Base-by-base conservation (phyloP, 140 eudicot species). In the Cichorium intybus region DNA sequence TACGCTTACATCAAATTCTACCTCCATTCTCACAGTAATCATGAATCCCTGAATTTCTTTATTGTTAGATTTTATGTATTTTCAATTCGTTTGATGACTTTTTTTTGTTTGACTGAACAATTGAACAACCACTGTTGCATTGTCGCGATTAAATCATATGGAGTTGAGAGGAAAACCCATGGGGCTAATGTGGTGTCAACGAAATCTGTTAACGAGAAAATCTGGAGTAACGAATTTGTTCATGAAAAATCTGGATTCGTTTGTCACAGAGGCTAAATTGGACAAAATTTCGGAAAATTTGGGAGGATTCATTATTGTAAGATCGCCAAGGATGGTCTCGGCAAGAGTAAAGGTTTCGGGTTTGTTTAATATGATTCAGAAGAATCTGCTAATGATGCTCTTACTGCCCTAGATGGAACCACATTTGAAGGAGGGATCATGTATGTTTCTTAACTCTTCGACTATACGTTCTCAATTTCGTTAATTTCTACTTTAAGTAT, bases 291-390 rank as follows among this genome's bases (percentile, higher is more conserved):
- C 63, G 50, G 62, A 45, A 61, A 66, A 54, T 84, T 63, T 53
- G 90, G 90, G 47, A 62, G 56, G 14, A 57, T 80, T 64, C 71
- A 80, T 56, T 80, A 84, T 28, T 80, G 86, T 68, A 84, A 84
- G 49, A 77, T 80, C 50, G 84, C 77, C 1, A 70, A 70, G 41
- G 84, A 77, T 57, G 79, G 66, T 55, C 16, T 73, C 17, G 86
- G 89, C n/a, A 73, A 62, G 56, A 80, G 81, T 41, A 83, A 76
- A 73, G 83, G 89, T 39, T 83, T 83, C 10, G 89, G 89, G 18
- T 83, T 83, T 18, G 81, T 80, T 15, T 86, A 83, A 46, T 80
- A 72, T 70, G 74, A 69, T 26, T 72, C 57, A 0, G 81, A 80
- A 47, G 81, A 53, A 21, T 80, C 86, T 0, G 83, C 86, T 60